A percentile compares a stretch with the other conserved stretches of the same genome.
Conservation (phyloP, 2,329 filamentous ascomycete genomes). For the Trichoderma cornu-damae region DNA sequence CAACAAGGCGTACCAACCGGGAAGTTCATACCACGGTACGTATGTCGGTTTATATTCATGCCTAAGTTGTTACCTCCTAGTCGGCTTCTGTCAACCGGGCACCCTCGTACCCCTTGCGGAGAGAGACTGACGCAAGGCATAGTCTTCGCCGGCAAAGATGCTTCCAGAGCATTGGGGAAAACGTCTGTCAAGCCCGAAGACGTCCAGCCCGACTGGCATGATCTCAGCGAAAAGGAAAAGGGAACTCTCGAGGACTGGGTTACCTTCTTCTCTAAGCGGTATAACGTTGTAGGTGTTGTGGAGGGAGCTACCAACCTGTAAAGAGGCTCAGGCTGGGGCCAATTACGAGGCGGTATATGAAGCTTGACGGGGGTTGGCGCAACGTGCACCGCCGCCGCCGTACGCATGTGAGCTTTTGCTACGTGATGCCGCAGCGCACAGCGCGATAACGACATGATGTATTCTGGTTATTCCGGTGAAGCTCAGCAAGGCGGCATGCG, state of each 20-base stretch:
- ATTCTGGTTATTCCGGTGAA: not conserved
- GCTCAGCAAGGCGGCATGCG: no score
- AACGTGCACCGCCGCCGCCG: not conserved
- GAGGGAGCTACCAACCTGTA: constrained; percentile 56
- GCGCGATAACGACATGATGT: not conserved
- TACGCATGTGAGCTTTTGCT: not conserved
- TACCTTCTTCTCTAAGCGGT: constrained; percentile 94
- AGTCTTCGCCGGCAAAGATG: constrained; percentile 96
- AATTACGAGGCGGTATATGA: not conserved
- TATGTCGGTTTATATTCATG: constrained; percentile 16
- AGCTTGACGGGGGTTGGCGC: not conserved
- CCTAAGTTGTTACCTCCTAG: no score
- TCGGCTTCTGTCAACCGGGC: not conserved
- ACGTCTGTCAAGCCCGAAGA: constrained; percentile 85
- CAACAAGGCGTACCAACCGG: constrained; percentile 79
- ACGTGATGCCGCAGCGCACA: not conserved
- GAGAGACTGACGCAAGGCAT: not conserved
- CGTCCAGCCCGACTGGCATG: constrained; percentile 74
- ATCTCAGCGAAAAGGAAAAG: constrained; percentile 80
- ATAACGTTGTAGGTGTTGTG: constrained; percentile 77
- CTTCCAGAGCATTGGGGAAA: constrained; percentile 82
- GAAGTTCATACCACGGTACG: constrained; percentile 80
- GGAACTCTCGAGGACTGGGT: constrained; percentile 84
- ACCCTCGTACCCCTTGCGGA: not conserved
- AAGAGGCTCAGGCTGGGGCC: constrained; percentile 16